A percentile compares a stretch with the other conserved stretches of the same genome.
Conservation (phyloP, 2,329 filamentous ascomycete species). For the Pestalotiopsis sp. region DNA sequence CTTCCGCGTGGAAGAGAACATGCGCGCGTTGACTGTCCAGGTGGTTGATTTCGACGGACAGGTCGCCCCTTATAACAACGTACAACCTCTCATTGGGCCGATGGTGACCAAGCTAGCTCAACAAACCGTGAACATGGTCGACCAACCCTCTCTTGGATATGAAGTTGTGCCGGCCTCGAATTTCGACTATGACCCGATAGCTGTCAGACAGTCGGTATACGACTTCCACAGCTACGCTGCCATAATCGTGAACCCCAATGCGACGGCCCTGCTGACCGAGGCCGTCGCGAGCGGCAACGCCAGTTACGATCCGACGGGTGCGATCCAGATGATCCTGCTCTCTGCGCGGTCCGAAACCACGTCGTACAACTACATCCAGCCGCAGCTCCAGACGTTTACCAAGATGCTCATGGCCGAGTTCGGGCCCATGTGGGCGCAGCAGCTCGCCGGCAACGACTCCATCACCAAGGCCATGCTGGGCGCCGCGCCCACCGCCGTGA, state of each 20-base stretch:
- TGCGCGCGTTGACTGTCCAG: constrained; percentile 52
- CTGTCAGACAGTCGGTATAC: constrained; percentile 61
- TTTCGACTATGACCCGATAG: constrained; percentile 58
- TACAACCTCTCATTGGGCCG: constrained; percentile 59
- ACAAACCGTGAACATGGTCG: constrained; percentile 37
- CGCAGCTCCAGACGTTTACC: constrained; percentile 50
- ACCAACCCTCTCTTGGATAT: constrained; percentile 50
- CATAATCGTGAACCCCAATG: constrained; percentile 65
- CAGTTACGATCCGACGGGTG: constrained; percentile 62
- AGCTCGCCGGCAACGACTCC: constrained; percentile 44
- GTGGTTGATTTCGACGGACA: constrained; percentile 67
- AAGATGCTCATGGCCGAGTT: constrained; percentile 49
- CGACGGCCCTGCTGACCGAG: constrained; percentile 57
- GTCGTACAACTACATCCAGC: constrained; percentile 54
- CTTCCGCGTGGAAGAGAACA: constrained; percentile 51
- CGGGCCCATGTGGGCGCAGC: constrained; percentile 45
- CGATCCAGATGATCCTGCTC: constrained; percentile 59
- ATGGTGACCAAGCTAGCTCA: constrained; percentile 49
- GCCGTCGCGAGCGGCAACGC: constrained; percentile 58
- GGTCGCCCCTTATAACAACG: constrained; percentile 49
- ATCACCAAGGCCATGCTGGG: constrained; percentile 31
- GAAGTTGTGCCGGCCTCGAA: constrained; percentile 47
- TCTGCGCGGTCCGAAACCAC: constrained; percentile 60
- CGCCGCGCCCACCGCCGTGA: constrained; percentile 30
- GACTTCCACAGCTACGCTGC: constrained; percentile 63